Conservation (phyloP, 495 filamentous ascomycete genomes). For the Cetradonia linearis region DNA sequence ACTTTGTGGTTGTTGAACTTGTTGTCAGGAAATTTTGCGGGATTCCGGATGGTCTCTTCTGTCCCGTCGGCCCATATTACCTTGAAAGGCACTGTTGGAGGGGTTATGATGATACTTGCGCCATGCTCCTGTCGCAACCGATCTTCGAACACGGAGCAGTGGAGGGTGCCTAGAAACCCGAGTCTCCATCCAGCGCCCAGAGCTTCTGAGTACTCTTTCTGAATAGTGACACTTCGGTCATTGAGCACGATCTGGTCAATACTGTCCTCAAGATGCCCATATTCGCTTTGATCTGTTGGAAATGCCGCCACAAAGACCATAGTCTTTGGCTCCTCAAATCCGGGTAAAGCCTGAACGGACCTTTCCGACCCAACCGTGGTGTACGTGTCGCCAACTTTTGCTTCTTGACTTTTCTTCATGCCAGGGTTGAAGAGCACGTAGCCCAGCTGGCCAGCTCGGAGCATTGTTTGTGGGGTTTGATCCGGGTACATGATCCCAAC, state of each 20-base stretch:
- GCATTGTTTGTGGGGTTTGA: conserved; percentile 66
- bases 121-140: conserved; percentile 92
- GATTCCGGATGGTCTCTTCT: conserved; percentile 69
- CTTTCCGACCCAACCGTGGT: conserved; percentile 74
- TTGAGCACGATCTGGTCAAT: conserved; percentile 91
- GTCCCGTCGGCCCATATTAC: conserved; percentile 64
- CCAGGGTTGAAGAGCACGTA: conserved; percentile 96
- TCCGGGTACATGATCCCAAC: conserved; percentile 93
- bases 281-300: conserved; percentile 79
- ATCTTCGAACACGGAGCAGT: conserved; percentile 97
- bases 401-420: conserved; percentile 92
- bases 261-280: conserved; percentile 81
- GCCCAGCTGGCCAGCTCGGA: conserved; percentile 88
- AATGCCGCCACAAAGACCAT: conserved; percentile 99
- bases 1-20: conserved; percentile 51
- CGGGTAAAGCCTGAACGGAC: conserved; percentile 67
- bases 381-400: conserved; percentile 91
- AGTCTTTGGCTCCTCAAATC: conserved; percentile 94
- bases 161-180: conserved; percentile 90
- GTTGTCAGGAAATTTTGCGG: conserved; percentile 71
- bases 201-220: conserved; percentile 88
- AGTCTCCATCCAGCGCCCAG: conserved; percentile 88
- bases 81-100: conserved; percentile 86
- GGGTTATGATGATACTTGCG: conserved; percentile 91
- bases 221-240: conserved; percentile 84